These are phyloP conservation scores for Saccharomycopsis malanga DNA, from an alignment of 805 yeast genomes.

Conservation along the genomic window DNA sequence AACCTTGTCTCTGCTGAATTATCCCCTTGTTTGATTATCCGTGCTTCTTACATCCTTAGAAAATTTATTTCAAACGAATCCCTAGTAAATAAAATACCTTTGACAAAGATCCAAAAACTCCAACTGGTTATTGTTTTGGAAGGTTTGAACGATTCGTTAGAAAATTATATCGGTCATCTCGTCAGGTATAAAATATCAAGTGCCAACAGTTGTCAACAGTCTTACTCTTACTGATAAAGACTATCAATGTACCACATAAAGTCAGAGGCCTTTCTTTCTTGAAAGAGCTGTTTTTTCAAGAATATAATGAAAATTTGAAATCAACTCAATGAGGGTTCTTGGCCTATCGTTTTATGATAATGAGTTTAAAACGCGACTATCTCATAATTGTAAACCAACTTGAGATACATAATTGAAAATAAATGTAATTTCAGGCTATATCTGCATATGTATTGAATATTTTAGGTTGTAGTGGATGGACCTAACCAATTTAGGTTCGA, in stretches of 20 bases:
- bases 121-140: slow-evolving; percentile 47
- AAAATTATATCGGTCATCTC: slow-evolving; percentile 11
- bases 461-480: too few species aligned
- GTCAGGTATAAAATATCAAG: not conserved
- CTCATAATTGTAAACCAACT: too few species aligned
- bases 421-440: too few species aligned
- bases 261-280: slow-evolving; percentile 12
- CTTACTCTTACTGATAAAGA: slow-evolving; percentile 15
- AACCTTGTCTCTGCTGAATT: slow-evolving; percentile 27
- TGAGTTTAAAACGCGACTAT: too few species aligned
- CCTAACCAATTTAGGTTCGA: too few species aligned
- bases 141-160: slow-evolving; percentile 34
- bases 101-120: slow-evolving; percentile 53
- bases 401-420: too few species aligned
- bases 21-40: slow-evolving; percentile 44
- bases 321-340: too few species aligned
- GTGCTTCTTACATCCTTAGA: slow-evolving; percentile 55
- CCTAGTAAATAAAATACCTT: slow-evolving; percentile 54
- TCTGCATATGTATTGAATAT: too few species aligned
- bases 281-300: slow-evolving; percentile 11
- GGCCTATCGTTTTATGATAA: too few species aligned
- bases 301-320: slow-evolving; percentile 2
- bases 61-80: slow-evolving; percentile 58
- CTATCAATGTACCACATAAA: slow-evolving; percentile 6
- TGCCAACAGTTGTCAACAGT: slow-evolving; percentile 8